Evolutionary conservation across 1,139 yeast genomes (phyloP).

Genomic region (Magnusiomyces sp.): DNA sequence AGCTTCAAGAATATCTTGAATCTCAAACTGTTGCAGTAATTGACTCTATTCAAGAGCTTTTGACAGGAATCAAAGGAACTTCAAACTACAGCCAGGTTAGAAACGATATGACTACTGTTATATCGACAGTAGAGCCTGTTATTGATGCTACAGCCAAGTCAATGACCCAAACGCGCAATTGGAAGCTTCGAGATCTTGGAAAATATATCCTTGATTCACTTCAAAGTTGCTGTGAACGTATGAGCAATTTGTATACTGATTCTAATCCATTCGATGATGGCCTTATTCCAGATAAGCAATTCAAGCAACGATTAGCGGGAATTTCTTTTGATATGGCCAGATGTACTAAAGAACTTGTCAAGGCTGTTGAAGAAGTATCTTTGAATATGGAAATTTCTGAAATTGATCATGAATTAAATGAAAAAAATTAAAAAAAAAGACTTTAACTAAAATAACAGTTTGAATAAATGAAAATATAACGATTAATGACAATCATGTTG

Average conservation of each 20-base stretch:
- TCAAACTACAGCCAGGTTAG: conserved; percentile 65
- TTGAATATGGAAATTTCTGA: conserved; percentile 64
- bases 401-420: conserved; percentile 16
- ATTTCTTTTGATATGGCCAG: conserved; percentile 94
- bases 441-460: too few relatives aligned
- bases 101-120: conserved; percentile 63
- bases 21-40: conserved; percentile 92
- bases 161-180: conserved; percentile 79
- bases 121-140: conserved; percentile 74
- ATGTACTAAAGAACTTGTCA: conserved; percentile 89
- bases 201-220: conserved; percentile 81
- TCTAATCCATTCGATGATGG: conserved; percentile 27
- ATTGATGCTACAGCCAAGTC: conserved; percentile 82
- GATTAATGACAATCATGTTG: too few relatives aligned
- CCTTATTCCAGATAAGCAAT: conserved; percentile 77
- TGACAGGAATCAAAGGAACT: conserved; percentile 38
- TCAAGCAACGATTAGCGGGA: conserved; percentile 90
- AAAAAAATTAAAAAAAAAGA: neutral
- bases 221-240: conserved; percentile 76
- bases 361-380: conserved; percentile 91
- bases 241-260: conserved; percentile 32
- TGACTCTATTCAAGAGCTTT: conserved; percentile 74
- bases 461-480: too few relatives aligned
- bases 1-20: conserved; percentile 76
- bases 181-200: conserved; percentile 76